Base-by-base conservation (phyloP, 1,284 basidiomycete species). In the Ustanciosporium gigantosporum region DNA sequence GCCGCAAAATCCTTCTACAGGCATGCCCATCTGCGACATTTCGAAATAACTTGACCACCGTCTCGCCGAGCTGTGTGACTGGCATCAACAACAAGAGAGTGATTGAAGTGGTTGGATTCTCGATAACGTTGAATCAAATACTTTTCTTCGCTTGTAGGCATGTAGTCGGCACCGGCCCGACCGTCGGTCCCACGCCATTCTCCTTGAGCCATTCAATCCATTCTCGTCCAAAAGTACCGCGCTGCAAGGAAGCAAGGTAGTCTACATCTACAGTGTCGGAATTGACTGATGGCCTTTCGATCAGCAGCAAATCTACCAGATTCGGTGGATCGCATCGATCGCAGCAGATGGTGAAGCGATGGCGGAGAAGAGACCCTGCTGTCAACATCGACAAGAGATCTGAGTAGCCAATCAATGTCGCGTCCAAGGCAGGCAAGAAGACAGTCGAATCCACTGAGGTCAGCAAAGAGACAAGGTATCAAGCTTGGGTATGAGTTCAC, bases 1-100 rank as follows among this genome's bases (percentile, higher is more conserved):
- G 88, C 88, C 2, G 90, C 88, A 25, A 98, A 81, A n/a, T 4
- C 83, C 87, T 1, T 93, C 86, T 79, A 97, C 88, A 1, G 94
- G 94, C 13, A 98, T 83, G 5, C 87, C 86, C 77, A 97, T 85
- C 79, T 98, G 96, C 19, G 90, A 85, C 66, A 92, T 88, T 79
- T 98, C 94, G 75, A 98, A 92, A 66, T 87, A n/a, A 89, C 79
- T 99, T 98, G 78, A 98, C 85, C 1, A 92, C 89, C n/a, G 97
- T 84, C 79, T 98, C 95, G 46, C 89, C 91, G 44, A 89, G 86
- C 68, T 94, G 87, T 51, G 87, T 88, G 41, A 96, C 91, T 0
- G 91, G 92, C 21, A 96, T 84, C 51, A 85, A 85, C 78, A 87
- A 86, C 46, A 97, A 84, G 53, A 90, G 87, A 74, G n/a, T 97